Conservation (phyloP, 2,329 filamentous ascomycete genomes). For the Cladosporium sphaerospermum region DNA sequence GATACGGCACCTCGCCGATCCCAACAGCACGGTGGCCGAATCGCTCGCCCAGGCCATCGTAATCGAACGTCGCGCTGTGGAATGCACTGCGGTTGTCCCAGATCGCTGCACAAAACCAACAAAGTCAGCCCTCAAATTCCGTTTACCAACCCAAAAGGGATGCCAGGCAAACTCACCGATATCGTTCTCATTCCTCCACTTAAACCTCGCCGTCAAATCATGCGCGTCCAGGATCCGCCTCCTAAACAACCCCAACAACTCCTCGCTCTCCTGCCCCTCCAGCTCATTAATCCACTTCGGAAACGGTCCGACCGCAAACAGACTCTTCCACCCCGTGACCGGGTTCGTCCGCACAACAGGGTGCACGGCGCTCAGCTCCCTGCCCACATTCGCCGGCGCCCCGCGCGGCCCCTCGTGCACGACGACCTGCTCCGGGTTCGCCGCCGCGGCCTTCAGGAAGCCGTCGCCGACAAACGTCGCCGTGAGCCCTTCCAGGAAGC, state of each 20-base stretch:
- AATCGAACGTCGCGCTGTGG: slow-evolving; percentile 59
- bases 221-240: slow-evolving; percentile 44
- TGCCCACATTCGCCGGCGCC: slow-evolving; percentile 48
- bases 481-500: slow-evolving; percentile 54
- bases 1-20: slow-evolving; percentile 50
- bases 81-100: slow-evolving; percentile 61
- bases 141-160: too few species aligned
- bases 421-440: slow-evolving; percentile 39
- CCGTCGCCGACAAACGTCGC: slow-evolving; percentile 42
- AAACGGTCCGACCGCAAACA: slow-evolving; percentile 54
- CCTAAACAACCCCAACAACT: slow-evolving; percentile 21
- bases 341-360: slow-evolving; percentile 54
- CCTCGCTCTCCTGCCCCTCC: slow-evolving; percentile 22
- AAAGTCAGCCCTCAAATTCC: too few species aligned
- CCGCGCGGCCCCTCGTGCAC: slow-evolving; percentile 14
- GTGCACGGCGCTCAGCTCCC: slow-evolving; percentile 31
- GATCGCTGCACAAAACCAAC: slow-evolving; percentile 38
- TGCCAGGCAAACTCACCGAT: slow-evolving; percentile 26
- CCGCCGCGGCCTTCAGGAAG: slow-evolving; percentile 23
- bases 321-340: slow-evolving; percentile 56
- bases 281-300: slow-evolving; percentile 51
- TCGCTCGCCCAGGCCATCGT: slow-evolving; percentile 47
- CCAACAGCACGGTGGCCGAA: slow-evolving; percentile 49
- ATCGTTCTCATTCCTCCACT: slow-evolving; percentile 46
- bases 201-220: slow-evolving; percentile 45